Conservation (phyloP, 163 green algal species). For the Botryococcus braunii region DNA sequence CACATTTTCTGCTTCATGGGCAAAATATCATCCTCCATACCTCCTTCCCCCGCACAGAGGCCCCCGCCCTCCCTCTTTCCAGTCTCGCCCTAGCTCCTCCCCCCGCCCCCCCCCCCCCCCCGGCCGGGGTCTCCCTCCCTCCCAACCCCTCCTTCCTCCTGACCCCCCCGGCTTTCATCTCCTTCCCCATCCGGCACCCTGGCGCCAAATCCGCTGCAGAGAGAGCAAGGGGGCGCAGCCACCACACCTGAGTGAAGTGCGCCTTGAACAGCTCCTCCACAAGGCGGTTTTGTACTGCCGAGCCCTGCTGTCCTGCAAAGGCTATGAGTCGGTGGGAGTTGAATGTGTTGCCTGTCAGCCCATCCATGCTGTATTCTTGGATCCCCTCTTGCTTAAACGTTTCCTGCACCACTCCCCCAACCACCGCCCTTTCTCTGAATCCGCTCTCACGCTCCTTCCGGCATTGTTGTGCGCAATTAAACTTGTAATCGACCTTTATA, state of each 20-base stretch:
- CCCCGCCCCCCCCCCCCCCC: no score
- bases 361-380: slow-evolving; percentile 37
- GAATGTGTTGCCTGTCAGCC: slow-evolving; percentile 42
- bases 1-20: no score
- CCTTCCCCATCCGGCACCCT: background rate
- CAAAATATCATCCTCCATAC: background rate
- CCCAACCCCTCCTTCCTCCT: no score
- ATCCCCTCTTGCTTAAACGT: slow-evolving; percentile 35
- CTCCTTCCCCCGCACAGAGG: background rate
- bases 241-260: slow-evolving; percentile 40
- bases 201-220: background rate
- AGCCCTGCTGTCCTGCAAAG: slow-evolving; percentile 23
- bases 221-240: background rate
- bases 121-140: no score
- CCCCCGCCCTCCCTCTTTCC: no score
- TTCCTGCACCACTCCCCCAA: no score
- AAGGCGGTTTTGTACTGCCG: slow-evolving; percentile 30
- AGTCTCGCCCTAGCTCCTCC: no score
- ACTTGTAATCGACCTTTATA: no score
- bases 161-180: background rate
- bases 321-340: slow-evolving; percentile 40
- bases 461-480: no score
- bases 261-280: slow-evolving; percentile 42
- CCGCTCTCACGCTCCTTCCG: no score
- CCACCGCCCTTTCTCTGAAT: no score